Evolutionary conservation across 2,329 filamentous ascomycete genomes (phyloP), one percentile per base, ranked within the genome.

Genomic region (Claviceps sp.): DNA sequence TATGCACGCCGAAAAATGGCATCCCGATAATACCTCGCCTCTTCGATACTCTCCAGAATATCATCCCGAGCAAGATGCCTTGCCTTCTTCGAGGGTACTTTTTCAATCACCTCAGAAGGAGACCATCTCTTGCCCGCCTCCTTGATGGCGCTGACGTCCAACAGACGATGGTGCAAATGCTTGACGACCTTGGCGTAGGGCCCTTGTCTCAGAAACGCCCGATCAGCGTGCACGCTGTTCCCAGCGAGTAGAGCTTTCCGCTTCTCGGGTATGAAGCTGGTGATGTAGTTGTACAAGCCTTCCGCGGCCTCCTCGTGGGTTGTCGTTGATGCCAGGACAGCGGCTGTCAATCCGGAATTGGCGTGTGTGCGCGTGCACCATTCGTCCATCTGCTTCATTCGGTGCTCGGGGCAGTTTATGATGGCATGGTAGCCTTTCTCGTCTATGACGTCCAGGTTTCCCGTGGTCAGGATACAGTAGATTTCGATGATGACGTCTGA

Each of bases 21-120:
- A 54, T 84, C 73, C 61, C 79, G 81, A 67, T 95, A 97, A 65
- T 86, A 96, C 61, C 73, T 81, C 51, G 91, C 91, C 72, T 98
- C 93, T 52, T 79, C 84, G 56, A 98, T 96, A 68, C 91, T 97
- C 72, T 98, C 93, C 55, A 96, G 67, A 53, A 98, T 95, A 67
- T 98, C 93, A 52, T 88, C 82, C 60, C 78, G 82, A 0, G 93
- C 93, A 67, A 91, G 81, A 70, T 98, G 93, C 50, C 82, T 71
- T 40, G 79, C 81, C 63, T 78, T 78, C 73, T 97, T 97, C 56
- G 63, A 67, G 13, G 91, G 90, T 30, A 79, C 81, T 45, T 73
- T 72, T 52, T 72, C 71, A 55, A 86, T 62, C 34, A 70, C 53
- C 43, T 59, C 57, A 50, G 59, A 61, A 37, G 65, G 58, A 44